Evolutionary conservation across 2,329 filamentous ascomycete species (phyloP).

Genomic region (Exophiala oligosperma): DNA sequence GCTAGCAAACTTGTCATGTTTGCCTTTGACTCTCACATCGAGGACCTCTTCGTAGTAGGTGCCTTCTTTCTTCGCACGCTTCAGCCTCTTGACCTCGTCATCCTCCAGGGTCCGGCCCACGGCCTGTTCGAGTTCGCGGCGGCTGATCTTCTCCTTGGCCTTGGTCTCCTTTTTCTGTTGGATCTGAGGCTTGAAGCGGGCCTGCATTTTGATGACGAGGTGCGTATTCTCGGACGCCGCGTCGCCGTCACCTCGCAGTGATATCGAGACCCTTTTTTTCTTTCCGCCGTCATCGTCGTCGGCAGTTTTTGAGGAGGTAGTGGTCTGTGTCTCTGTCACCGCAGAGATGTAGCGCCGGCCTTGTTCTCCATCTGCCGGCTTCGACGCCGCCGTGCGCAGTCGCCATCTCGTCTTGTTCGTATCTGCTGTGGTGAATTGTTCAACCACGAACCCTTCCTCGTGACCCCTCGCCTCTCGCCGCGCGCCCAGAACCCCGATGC

Average conservation of each 20-base stretch:
- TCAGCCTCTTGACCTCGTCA: constrained; percentile 80
- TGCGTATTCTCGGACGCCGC: constrained; percentile 8
- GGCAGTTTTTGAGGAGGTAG: constrained; percentile 1
- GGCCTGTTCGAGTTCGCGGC: constrained; percentile 78
- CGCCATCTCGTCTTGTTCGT: constrained; percentile 15
- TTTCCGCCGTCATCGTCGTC: constrained; percentile 1
- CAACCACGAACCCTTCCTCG: constrained; percentile 27
- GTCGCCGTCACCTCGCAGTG: constrained; percentile 28
- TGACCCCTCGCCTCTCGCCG: constrained; percentile 34
- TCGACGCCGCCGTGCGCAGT: constrained; percentile 17
- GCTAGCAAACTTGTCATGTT: constrained; percentile 78
- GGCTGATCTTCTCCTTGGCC: constrained; percentile 79
- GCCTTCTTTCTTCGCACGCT: constrained; percentile 79
- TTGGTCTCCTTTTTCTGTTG: constrained; percentile 80
- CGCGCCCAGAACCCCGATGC: constrained; percentile 27
- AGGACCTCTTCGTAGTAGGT: constrained; percentile 86
- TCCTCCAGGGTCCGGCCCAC: constrained; percentile 76
- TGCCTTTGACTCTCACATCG: constrained; percentile 85
- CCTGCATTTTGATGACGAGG: constrained; percentile 80
- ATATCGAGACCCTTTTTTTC: constrained; percentile 23
- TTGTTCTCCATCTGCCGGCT: constrained; percentile 12
- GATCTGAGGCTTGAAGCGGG: constrained; percentile 82
- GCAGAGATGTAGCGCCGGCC: constrained; percentile 19
- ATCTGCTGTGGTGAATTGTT: constrained; percentile 3
- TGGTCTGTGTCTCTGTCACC: constrained; percentile 4